A percentile compares a stretch with the other conserved stretches of the same genome.
Evolutionary conservation across 2,329 filamentous ascomycete genomes (phyloP).

Genomic region (Trematosphaeria pertusa): DNA sequence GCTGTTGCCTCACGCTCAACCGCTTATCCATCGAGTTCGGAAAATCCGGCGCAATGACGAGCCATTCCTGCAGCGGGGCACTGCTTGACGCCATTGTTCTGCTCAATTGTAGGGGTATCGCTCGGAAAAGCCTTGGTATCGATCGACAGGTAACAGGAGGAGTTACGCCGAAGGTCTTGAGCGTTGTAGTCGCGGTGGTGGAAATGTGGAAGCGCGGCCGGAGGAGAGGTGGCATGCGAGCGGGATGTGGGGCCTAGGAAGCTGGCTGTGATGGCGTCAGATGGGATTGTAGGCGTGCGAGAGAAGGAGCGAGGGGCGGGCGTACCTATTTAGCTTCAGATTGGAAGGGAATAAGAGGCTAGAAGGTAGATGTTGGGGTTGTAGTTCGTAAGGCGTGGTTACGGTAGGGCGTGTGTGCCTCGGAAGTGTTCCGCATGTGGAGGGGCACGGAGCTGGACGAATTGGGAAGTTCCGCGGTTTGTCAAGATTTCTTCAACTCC

Average conservation of each 20-base stretch:
- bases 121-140: neutral
- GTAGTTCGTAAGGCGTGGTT: constrained; percentile 1
- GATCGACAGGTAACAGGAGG: neutral
- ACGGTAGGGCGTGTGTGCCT: neutral
- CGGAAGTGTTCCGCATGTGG: neutral
- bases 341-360: neutral
- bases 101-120: neutral
- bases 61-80: constrained; percentile 53
- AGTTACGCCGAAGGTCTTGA: neutral
- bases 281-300: neutral
- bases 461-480: too few species aligned
- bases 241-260: neutral
- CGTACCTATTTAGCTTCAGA: neutral
- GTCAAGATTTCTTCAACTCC: too few species aligned
- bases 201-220: neutral
- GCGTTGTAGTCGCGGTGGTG: neutral
- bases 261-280: constrained; percentile 3
- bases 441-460: neutral
- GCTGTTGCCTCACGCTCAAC: constrained; percentile 49
- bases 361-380: neutral
- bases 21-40: constrained; percentile 51
- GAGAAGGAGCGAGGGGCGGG: neutral
- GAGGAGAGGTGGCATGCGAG: constrained; percentile 2
- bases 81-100: constrained; percentile 32
- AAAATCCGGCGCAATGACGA: constrained; percentile 58